Evolutionary conservation across 305 asterid species (phyloP), one percentile per base, ranked within the genome.

Genomic region (Plantago rigida): DNA sequence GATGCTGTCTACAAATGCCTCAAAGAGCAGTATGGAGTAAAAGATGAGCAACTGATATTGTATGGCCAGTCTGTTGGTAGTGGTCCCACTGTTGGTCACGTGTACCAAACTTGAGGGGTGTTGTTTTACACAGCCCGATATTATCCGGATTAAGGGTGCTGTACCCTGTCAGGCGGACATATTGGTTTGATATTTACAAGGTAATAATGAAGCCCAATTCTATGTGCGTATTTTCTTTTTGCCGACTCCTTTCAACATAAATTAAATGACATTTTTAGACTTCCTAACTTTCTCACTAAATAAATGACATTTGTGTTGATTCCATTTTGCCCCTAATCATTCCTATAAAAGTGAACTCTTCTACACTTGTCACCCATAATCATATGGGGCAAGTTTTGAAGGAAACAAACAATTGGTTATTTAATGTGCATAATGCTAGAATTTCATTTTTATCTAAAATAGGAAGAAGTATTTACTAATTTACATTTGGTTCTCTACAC

Each of bases 41-140:
- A 82, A 78, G 96, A 92, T 45, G 99, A 92, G 70, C 87, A 89
- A 65, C 64, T 88, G 66, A 88, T 92, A 79, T 70, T 92, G 36
- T 92, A 88, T 67, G 99, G 99, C 47, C 96, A 92, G 76, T 92
- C 98, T 17, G 98, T 92, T 64, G 99, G 99, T 58, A 92, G 99
- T 47, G 99, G 99, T 62, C 99, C 99, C 63, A 86, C 99, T 45
- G 72, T 84, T 47, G 97, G 51, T 82, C 99, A 59, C 87, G 95
- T 11, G 49, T 80, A 13, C 87, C 89, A 60, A 82, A 86, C 78
- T 76, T 92, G 80, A 85, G 97, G 76, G 99, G 94, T 12, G 97
- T 86, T 22, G 96, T 89, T 67, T 81, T 92, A 62, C 99, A 92
- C 62, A 89, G 99, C 77, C 97, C 99, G 26, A 87, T 89, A 71